Evolutionary conservation across 345 rosid species (phyloP).

Genomic region (Citrus hindsii): DNA sequence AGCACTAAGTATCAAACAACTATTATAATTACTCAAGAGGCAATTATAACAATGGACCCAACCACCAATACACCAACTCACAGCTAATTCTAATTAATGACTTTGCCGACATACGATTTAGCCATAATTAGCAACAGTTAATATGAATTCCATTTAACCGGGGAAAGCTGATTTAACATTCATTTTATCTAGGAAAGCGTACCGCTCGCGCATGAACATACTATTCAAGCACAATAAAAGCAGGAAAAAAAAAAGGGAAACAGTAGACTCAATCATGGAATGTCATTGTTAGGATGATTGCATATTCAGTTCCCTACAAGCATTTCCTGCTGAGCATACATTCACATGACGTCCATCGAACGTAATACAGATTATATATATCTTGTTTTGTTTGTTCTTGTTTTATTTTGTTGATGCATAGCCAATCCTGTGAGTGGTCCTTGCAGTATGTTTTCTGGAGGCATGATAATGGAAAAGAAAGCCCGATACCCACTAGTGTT

Average conservation of each 20-base stretch:
- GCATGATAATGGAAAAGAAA: conserved; percentile 2
- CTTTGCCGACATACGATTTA: neutral
- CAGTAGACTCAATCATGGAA: neutral
- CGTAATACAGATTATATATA: neutral
- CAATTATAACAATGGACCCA: too few species aligned
- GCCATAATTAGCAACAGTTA: neutral
- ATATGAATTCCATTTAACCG: neutral
- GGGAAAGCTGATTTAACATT: neutral
- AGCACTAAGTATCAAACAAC: neutral
- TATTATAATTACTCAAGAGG: too few species aligned
- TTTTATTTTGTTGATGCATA: neutral
- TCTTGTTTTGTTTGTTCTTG: neutral
- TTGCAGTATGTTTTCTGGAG: neutral
- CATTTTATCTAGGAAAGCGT: neutral
- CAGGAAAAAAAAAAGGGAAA: neutral
- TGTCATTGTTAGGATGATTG: neutral
- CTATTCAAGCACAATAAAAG: neutral
- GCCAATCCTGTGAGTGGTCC: conserved; percentile 15
- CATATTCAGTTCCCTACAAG: neutral
- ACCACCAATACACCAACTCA: neutral
- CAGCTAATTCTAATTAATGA: neutral
- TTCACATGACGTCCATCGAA: conserved; percentile 8
- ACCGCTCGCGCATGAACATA: neutral
- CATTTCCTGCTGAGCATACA: neutral
- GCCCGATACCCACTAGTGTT: neutral